These are phyloP conservation scores for Phytopythium ostracodes DNA, from an alignment of 352 stramenopile species.

Conservation along the genomic window DNA sequence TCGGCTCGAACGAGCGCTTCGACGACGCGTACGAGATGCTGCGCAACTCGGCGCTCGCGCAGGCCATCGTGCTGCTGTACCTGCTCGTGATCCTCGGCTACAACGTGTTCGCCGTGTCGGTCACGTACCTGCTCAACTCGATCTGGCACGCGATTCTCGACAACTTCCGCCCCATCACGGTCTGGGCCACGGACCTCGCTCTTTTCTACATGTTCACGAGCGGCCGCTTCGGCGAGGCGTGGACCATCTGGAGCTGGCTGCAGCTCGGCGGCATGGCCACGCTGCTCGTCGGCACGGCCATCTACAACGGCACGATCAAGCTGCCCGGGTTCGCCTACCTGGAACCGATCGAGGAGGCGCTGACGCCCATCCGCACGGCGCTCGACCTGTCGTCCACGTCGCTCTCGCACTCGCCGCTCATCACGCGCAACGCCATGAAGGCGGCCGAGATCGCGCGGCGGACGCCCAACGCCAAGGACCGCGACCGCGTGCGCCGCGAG, in stretches of 20 bases:
- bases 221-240: conserved; percentile 91
- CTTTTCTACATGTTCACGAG: conserved; percentile 95
- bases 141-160: conserved; percentile 98
- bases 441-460: conserved; percentile 73
- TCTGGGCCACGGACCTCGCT: conserved; percentile 94
- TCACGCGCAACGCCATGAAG: conserved; percentile 82
- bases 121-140: conserved; percentile 95
- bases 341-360: conserved; percentile 55
- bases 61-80: conserved; percentile 81
- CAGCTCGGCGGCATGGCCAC: conserved; percentile 93
- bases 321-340: conserved; percentile 77
- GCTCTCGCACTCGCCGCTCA: conserved; percentile 70
- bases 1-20: conserved; percentile 93
- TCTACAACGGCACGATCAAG: conserved; percentile 94
- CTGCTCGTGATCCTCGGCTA: conserved; percentile 94
- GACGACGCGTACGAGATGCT: conserved; percentile 80
- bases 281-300: conserved; percentile 92
- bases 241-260: conserved; percentile 93
- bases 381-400: conserved; percentile 34
- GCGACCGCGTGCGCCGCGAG: conserved; percentile 75
- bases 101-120: conserved; percentile 96
- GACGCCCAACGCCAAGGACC: conserved; percentile 76
- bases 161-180: conserved; percentile 96
- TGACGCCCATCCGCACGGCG: conserved; percentile 69
- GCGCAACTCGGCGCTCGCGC: conserved; percentile 52